Base-by-base conservation (phyloP, 768 basidiomycete genomes). In the Suillus plorans region DNA sequence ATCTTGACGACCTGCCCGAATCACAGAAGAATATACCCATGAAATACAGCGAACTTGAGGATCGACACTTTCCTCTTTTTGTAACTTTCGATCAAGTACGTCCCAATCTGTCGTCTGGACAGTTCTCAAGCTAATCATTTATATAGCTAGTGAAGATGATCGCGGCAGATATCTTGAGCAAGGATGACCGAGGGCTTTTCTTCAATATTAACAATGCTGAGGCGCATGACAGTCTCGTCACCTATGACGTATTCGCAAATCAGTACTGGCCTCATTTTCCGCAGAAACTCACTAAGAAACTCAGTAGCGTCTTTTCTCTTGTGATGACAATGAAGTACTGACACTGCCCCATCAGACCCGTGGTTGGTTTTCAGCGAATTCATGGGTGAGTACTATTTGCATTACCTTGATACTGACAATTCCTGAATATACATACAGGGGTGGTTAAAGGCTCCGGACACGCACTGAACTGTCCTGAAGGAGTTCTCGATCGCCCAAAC, bases 41-140 rank as follows among this genome's bases (percentile, higher is more conserved):
- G 34, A 78, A 70, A 42, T 92, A 82, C 65, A 88, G 87, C 59
- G 79, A 81, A 10, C 76, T 92, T 18, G 71, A 78, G 49, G 87
- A 89, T 42, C 68, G 79, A 0, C 83, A 92, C 69, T 92, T 91
- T 61, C 90, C 90, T 0, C 72, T 92, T 49, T 92, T 91, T 66
- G 69, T 89, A 1, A 89, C 90, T 0, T 88, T 86, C 62, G 85
- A 90, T 68, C 78, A 80, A 60, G 90, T 88, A 66, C 56, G 81
- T 67, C 3, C n/a, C 5, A 4, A 47, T 3, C 7, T 34, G 0
- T 47, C 28, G 28, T 22, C 39, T 6, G 12, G 16, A 37, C 28
- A 0, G 12, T 60, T 65, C 56, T 67, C 20, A 12, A 37, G 55
- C n/a, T 62, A 1, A 34, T 16, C 44, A 3, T 8, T 53, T 18